Percentiles rank a stretch among this genome's conserved stretches.
phyloP scores from a whole-genome alignment of 2,329 filamentous ascomycete genomes.

The Curvularia sp. region DNA sequence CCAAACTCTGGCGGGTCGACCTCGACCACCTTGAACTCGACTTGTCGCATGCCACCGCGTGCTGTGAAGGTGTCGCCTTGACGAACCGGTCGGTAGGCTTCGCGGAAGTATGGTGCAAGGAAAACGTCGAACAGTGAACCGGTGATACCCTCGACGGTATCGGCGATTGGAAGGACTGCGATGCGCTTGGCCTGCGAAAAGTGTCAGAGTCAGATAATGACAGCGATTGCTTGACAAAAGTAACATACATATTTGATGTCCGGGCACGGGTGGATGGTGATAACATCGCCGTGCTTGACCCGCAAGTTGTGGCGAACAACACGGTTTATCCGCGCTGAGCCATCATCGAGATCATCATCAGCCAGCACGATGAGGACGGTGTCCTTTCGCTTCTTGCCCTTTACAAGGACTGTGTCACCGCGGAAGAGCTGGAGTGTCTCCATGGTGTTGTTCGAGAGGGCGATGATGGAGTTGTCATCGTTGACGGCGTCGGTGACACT shows the following conservation, averaged over 20 bases:
- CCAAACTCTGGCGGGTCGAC: slow-evolving; percentile 98
- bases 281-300: slow-evolving; percentile 97
- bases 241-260: slow-evolving; percentile 98
- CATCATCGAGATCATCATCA: slow-evolving; percentile 97
- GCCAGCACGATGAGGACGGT: slow-evolving; percentile 97
- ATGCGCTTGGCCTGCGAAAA: slow-evolving; percentile 88
- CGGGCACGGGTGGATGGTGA: slow-evolving; percentile 96
- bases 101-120: slow-evolving; percentile 98
- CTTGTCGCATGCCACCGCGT: slow-evolving; percentile 96
- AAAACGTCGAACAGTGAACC: slow-evolving; percentile 98
- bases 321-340: slow-evolving; percentile 95
- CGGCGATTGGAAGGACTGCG: slow-evolving; percentile 95
- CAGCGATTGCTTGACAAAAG: not conserved
- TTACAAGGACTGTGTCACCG: slow-evolving; percentile 95
- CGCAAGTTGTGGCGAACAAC: slow-evolving; percentile 98
- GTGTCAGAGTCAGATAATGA: slow-evolving; percentile 27
- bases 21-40: slow-evolving; percentile 99
- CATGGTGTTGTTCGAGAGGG: slow-evolving; percentile 98
- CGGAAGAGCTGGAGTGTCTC: slow-evolving; percentile 97
- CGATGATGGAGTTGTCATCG: slow-evolving; percentile 99
- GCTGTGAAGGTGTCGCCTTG: slow-evolving; percentile 98
- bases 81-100: slow-evolving; percentile 95
- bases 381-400: slow-evolving; percentile 99
- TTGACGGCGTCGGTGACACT: slow-evolving; percentile 98
- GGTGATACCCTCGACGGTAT: slow-evolving; percentile 96